phyloP scores from a whole-genome alignment of 148 eudicot genomes.

The Chenopodium formosanum region DNA sequence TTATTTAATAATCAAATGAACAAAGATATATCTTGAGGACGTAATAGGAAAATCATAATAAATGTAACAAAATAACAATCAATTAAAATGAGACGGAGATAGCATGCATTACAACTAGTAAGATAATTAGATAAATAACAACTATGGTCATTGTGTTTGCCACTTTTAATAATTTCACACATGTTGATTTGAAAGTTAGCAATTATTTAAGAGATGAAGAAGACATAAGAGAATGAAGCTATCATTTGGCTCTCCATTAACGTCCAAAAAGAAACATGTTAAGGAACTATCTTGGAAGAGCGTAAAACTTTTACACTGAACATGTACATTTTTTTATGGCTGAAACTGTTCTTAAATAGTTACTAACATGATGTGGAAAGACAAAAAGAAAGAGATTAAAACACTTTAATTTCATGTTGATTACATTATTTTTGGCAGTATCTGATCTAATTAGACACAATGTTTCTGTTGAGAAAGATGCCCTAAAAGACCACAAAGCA shows the following conservation, averaged over 20 bases:
- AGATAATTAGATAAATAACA: too few species aligned
- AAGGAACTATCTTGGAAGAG: not conserved
- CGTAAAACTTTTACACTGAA: not conserved
- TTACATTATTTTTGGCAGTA: not conserved
- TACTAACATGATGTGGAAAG: conserved; percentile 19
- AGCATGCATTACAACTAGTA: too few species aligned
- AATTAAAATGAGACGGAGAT: too few species aligned
- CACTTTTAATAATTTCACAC: too few species aligned
- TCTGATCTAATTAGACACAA: not conserved
- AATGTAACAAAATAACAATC: too few species aligned
- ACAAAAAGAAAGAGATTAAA: not conserved
- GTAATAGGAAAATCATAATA: too few species aligned
- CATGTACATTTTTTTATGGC: not conserved
- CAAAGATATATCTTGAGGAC: too few species aligned
- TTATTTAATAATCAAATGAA: too few species aligned
- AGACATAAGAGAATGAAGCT: not conserved
- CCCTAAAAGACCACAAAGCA: conserved; percentile 1
- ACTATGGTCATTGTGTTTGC: too few species aligned
- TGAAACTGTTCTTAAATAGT: not conserved
- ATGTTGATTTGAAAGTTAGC: not conserved
- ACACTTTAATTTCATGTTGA: not conserved
- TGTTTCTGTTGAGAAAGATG: not conserved
- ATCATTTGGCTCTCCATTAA: conserved; percentile 15
- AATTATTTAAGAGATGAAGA: not conserved
- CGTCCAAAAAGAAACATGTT: not conserved